phyloP scores from a whole-genome alignment of 441 rosid species.

The Lepidium campestre region DNA sequence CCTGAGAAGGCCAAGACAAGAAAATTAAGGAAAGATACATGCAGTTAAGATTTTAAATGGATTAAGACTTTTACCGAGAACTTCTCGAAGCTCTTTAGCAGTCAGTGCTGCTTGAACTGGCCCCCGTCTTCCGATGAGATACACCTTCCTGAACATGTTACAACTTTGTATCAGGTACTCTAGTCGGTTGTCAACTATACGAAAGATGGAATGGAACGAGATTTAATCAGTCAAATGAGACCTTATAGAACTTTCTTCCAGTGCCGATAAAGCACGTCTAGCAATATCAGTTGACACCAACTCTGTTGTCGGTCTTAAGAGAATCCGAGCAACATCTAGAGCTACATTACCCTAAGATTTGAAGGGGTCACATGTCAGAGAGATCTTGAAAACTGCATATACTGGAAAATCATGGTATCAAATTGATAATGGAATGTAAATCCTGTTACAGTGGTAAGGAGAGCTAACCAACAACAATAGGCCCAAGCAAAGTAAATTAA shows the following conservation, averaged over 20 bases:
- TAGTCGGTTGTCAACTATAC: constrained; percentile 4
- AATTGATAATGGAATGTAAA: background rate
- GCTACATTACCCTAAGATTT: constrained; percentile 88
- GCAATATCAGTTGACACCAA: constrained; percentile 83
- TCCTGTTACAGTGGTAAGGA: background rate
- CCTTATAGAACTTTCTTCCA: constrained; percentile 78
- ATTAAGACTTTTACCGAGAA: no score
- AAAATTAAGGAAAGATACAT: no score
- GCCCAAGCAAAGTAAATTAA: background rate
- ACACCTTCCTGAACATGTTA: constrained; percentile 61
- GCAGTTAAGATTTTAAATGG: no score
- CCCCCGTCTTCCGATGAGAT: constrained; percentile 85
- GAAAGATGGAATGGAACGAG: background rate
- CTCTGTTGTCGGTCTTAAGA: constrained; percentile 63
- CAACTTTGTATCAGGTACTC: constrained; percentile 7
- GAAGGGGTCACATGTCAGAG: constrained; percentile 9
- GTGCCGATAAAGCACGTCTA: constrained; percentile 61
- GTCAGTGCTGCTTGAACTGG: constrained; percentile 98
- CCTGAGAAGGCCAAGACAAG: background rate
- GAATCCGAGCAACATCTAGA: constrained; percentile 86
- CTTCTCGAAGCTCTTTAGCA: constrained; percentile 89
- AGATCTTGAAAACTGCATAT: background rate
- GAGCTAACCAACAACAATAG: background rate
- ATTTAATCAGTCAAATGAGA: constrained; percentile 17
- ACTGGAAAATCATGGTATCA: background rate